Conservation (phyloP, 2,329 filamentous ascomycete genomes). For the Hymenoscyphus infarciens region DNA sequence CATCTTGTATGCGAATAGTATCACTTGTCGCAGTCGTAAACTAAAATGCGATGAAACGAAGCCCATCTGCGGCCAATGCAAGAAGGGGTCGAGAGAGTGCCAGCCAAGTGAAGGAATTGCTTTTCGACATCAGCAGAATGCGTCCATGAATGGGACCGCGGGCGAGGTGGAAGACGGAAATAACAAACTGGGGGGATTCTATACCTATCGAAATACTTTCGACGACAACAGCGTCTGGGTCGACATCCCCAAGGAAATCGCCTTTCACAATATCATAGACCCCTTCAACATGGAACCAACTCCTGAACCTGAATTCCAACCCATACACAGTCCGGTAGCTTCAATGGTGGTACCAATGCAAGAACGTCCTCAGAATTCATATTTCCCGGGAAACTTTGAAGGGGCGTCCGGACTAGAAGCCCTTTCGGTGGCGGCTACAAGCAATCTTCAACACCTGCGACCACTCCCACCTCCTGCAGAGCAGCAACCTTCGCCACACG, state of each 20-base stretch:
- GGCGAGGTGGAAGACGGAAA: conserved; percentile 38
- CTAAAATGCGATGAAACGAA: conserved; percentile 63
- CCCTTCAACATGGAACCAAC: conserved; percentile 52
- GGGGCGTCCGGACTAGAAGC: conserved; percentile 51
- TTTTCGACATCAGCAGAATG: conserved; percentile 67
- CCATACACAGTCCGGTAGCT: conserved; percentile 7
- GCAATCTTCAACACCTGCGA: conserved; percentile 36
- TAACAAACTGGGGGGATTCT: conserved; percentile 53
- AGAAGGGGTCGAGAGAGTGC: conserved; percentile 55
- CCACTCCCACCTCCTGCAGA: conserved; percentile 20
- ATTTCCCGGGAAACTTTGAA: conserved; percentile 28
- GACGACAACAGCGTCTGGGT: conserved; percentile 58
- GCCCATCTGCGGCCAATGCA: conserved; percentile 58
- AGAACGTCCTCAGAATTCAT: conserved; percentile 23
- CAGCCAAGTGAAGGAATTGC: conserved; percentile 59
- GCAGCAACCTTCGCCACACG: conserved; percentile 28
- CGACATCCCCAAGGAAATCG: conserved; percentile 57
- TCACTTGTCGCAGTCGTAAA: conserved; percentile 56
- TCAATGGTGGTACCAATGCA: conserved; percentile 21
- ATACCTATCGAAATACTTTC: conserved; percentile 65
- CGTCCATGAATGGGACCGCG: conserved; percentile 56
- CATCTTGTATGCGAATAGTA: conserved; percentile 35
- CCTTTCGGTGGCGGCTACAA: conserved; percentile 49
- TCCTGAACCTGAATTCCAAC: conserved; percentile 35
- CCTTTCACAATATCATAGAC: conserved; percentile 59